Conservation (phyloP, 1,284 basidiomycete species). For the Calocybe gambosa region DNA sequence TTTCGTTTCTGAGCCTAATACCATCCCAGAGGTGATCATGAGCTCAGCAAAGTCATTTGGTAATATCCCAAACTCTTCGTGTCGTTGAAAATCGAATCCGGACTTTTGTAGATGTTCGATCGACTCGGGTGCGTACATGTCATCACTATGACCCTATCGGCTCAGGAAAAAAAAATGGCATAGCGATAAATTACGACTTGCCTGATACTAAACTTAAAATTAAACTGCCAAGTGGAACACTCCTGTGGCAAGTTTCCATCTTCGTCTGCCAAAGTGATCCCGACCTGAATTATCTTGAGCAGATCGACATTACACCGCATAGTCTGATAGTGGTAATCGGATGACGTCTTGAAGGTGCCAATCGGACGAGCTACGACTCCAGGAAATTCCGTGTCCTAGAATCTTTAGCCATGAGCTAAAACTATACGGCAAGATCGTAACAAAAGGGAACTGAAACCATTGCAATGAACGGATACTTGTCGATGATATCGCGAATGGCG, state of each 20-base stretch:
- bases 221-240: constrained; percentile 98
- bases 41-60: constrained; percentile 97
- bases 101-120: constrained; percentile 93
- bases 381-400: constrained; percentile 97
- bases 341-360: constrained; percentile 92
- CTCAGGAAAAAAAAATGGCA: neutral
- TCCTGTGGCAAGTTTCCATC: constrained; percentile 88
- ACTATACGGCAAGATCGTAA: constrained; percentile 15
- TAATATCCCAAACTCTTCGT: constrained; percentile 88
- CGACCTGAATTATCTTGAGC: constrained; percentile 96
- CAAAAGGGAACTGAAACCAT: constrained; percentile 60
- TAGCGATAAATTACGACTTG: constrained; percentile 36
- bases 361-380: constrained; percentile 98
- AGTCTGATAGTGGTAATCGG: constrained; percentile 99
- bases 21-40: constrained; percentile 93
- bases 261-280: constrained; percentile 91
- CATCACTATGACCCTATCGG: constrained; percentile 54
- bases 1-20: constrained; percentile 83
- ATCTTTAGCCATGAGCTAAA: constrained; percentile 15
- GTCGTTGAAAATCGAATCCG: constrained; percentile 92
- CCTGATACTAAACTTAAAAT: constrained; percentile 92
- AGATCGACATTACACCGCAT: constrained; percentile 99
- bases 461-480: constrained; percentile 90
- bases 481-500: constrained; percentile 80
- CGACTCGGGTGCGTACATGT: constrained; percentile 98